A percentile compares a stretch with the other conserved stretches of the same genome.
phyloP scores from a whole-genome alignment of 345 rosid genomes.

The Schrenkiella parvula region DNA sequence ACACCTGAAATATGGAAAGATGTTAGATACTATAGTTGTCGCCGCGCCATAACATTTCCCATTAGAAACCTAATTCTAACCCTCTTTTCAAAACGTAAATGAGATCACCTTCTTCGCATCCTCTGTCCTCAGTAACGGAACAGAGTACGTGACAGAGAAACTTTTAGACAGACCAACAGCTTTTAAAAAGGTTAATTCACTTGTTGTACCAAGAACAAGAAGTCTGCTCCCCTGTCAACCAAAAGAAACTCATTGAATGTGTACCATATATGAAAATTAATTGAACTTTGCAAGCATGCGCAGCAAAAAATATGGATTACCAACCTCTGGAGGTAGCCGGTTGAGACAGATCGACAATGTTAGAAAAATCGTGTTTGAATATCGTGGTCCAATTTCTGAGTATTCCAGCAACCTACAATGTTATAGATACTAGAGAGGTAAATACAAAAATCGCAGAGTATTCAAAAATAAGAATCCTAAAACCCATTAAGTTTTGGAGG shows the following conservation, averaged over 20 bases:
- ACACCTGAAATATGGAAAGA: slow-evolving; percentile 37
- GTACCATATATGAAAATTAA: too few species aligned
- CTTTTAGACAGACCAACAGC: slow-evolving; percentile 54
- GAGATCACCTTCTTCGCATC: slow-evolving; percentile 82
- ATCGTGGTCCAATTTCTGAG: slow-evolving; percentile 79
- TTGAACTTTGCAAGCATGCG: too few species aligned
- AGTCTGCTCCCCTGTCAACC: slow-evolving; percentile 69
- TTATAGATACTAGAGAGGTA: too few species aligned
- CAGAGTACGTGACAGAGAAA: slow-evolving; percentile 55
- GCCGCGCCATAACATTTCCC: too few species aligned
- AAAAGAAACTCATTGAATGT: too few species aligned
- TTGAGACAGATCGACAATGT: slow-evolving; percentile 68
- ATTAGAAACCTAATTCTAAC: too few species aligned
- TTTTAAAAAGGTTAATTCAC: slow-evolving; percentile 66
- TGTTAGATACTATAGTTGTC: neutral
- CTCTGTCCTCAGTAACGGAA: slow-evolving; percentile 55
- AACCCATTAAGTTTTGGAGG: too few species aligned
- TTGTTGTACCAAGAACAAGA: slow-evolving; percentile 78
- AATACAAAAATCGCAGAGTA: too few species aligned
- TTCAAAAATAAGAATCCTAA: too few species aligned
- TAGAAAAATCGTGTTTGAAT: slow-evolving; percentile 67
- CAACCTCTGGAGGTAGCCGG: slow-evolving; percentile 87
- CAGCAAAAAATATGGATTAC: too few species aligned
- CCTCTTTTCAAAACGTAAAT: too few species aligned
- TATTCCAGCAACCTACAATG: slow-evolving; percentile 70